Evolutionary conservation across 768 basidiomycete genomes (phyloP).

Genomic region (Punctularia strigosozonata): DNA sequence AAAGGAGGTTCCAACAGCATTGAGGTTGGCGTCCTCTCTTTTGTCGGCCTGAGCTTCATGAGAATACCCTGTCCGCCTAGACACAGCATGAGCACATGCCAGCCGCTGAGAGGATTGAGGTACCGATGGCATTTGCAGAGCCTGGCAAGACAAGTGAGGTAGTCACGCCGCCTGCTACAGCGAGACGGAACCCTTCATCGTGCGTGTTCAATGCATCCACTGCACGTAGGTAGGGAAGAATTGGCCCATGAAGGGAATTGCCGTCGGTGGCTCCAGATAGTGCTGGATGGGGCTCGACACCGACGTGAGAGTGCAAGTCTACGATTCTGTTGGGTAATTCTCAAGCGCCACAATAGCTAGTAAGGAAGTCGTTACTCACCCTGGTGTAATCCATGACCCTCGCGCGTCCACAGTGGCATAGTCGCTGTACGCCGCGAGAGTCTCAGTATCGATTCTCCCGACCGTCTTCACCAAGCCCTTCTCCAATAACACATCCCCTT

Average conservation of each 20-base stretch:
- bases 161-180: conserved; percentile 62
- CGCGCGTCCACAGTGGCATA: conserved; percentile 37
- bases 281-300: conserved; percentile 19
- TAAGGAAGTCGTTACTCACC: conserved; percentile 8
- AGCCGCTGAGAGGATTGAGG: background rate
- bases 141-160: conserved; percentile 71
- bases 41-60: conserved; percentile 64
- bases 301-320: conserved; percentile 50
- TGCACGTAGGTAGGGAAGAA: conserved; percentile 54
- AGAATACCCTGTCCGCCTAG: conserved; percentile 68
- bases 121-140: conserved; percentile 49
- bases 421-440: conserved; percentile 1
- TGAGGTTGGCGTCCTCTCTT: conserved; percentile 53
- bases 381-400: conserved; percentile 61
- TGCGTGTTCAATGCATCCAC: conserved; percentile 70
- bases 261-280: conserved; percentile 33
- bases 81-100: background rate
- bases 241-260: conserved; percentile 42
- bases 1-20: conserved; percentile 69
- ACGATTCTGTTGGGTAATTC: conserved; percentile 23
- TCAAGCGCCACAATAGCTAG: background rate
- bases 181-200: conserved; percentile 45
- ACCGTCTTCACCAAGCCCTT: conserved; percentile 51
- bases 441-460: conserved; percentile 19
- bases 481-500: conserved; percentile 52